Percentiles rank a stretch among this genome's conserved stretches.
These are phyloP conservation scores for Beauveria pseudobassiana DNA, from an alignment of 2,329 filamentous ascomycete genomes.

Conservation along the genomic window DNA sequence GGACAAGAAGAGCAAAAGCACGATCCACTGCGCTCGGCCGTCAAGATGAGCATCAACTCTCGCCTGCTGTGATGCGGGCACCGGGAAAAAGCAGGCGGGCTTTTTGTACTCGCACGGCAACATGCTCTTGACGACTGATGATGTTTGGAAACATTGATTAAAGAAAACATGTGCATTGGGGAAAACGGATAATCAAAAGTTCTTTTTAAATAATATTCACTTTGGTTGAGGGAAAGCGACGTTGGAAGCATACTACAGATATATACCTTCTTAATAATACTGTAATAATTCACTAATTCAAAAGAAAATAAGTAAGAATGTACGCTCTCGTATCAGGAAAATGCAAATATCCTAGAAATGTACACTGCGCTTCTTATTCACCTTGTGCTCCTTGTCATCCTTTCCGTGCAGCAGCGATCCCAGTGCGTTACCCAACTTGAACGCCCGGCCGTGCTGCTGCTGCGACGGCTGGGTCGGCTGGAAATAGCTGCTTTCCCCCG, in stretches of 20 bases:
- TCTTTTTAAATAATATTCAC: background rate
- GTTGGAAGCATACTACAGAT: background rate
- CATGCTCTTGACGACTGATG: background rate
- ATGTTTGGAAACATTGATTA: background rate
- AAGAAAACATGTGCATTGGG: background rate
- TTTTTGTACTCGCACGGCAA: background rate
- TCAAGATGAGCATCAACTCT: background rate
- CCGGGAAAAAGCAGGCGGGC: too few relatives aligned
- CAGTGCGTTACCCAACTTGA: slow-evolving; percentile 10
- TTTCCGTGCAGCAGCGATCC: slow-evolving; percentile 7
- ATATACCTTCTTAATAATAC: background rate
- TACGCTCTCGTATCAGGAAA: background rate
- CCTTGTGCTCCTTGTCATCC: slow-evolving; percentile 10
- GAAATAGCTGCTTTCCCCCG: background rate
- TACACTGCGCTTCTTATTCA: slow-evolving; percentile 13
- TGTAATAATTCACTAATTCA: background rate
- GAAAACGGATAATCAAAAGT: background rate
- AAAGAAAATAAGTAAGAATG: too few relatives aligned
- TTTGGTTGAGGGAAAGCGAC: background rate
- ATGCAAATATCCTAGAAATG: slow-evolving; percentile 2
- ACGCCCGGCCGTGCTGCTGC: slow-evolving; percentile 8
- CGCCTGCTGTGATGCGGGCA: background rate
- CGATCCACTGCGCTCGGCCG: background rate
- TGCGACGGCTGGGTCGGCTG: slow-evolving; percentile 1
- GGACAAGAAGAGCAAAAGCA: background rate